Evolutionary conservation across 176 grass and related monocot species (phyloP), one percentile per base, ranked within the genome.

Genomic region (Themeda triandra): DNA sequence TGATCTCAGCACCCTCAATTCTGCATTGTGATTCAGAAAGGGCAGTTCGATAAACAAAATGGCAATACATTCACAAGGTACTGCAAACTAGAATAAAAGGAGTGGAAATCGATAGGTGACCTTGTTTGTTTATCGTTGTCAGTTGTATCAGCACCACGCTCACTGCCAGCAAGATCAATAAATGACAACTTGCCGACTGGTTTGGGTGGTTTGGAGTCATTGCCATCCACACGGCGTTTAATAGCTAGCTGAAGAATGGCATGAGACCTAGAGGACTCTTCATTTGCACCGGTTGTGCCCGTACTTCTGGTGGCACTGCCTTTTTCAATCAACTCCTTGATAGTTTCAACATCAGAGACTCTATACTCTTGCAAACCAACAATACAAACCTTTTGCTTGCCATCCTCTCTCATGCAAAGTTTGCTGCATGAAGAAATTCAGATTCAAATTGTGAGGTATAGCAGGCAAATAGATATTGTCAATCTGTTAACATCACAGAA

Each of bases 181-280:
- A 99, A 99, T 10, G 93, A 96, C 66, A 99, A 74, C 33, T 99
- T 99, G 58, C 97, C 97, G 48, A 88, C 87, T 32, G 89, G 84
- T 83, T 90, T 87, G 66, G 84, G 83, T 46, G 93, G 93, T 73
- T 96, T 99, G 17, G 86, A 91, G 71, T 92, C 88, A 71, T 79
- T 99, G 28, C 88, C 97, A 82, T 99, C 93, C 63, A 92, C 78
- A 75, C 87, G 79, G 68, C 59, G 92, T 84, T 99, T 99, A 84
- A 99, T 99, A 70, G 90, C 97, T 94, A 99, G 97, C 79, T 99
- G 97, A 84, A 99, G 97, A 88, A 99, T 99, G 40, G 97, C 97
- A 91, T 99, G 97, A 76, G 97, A 99, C 63, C 97, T 87, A 33
- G 97, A 99, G 0, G 97, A 99, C 67, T 99, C 97, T 86, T 99